Percentiles rank a stretch among this genome's conserved stretches.
Conservation (phyloP, 306 rosid genomes). For the Dryas drummondii region DNA sequence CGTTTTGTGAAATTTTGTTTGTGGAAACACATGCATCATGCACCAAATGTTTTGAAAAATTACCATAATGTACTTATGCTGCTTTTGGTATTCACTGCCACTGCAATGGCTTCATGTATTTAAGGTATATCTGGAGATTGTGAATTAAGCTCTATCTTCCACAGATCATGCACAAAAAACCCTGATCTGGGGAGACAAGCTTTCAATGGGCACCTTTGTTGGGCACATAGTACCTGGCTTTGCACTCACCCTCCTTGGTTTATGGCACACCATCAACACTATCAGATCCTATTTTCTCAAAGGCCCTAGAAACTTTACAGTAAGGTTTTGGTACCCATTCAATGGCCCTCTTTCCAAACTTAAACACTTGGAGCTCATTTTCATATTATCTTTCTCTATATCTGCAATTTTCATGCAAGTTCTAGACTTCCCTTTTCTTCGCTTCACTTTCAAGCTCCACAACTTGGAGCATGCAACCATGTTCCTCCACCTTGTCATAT, state of each 20-base stretch:
- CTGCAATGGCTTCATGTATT: slow-evolving; percentile 37
- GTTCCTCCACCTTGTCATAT: slow-evolving; percentile 81
- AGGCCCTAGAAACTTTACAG: slow-evolving; percentile 59
- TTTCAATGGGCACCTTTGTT: slow-evolving; percentile 63
- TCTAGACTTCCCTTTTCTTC: slow-evolving; percentile 63
- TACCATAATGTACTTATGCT: slow-evolving; percentile 25
- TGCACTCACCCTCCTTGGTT: slow-evolving; percentile 63
- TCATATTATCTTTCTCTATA: slow-evolving; percentile 60
- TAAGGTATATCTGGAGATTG: slow-evolving; percentile 30
- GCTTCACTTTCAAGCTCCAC: slow-evolving; percentile 55
- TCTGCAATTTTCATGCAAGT: slow-evolving; percentile 59
- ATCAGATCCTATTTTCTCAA: slow-evolving; percentile 61
- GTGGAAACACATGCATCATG: slow-evolving; percentile 84
- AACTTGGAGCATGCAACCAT: slow-evolving; percentile 89
- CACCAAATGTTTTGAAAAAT: slow-evolving; percentile 51
- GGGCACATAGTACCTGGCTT: slow-evolving; percentile 72
- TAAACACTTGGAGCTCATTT: slow-evolving; percentile 76
- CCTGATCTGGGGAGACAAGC: slow-evolving; percentile 25
- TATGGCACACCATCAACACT: slow-evolving; percentile 82
- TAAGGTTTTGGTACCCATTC: slow-evolving; percentile 68
- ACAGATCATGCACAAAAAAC: slow-evolving; percentile 14
- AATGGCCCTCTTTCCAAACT: slow-evolving; percentile 38
- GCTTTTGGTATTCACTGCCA: slow-evolving; percentile 22
- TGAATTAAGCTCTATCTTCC: slow-evolving; percentile 13
- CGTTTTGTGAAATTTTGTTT: slow-evolving; percentile 34